These are phyloP conservation scores for Aspergillus nanangensis DNA, from an alignment of 495 filamentous ascomycete species.

Conservation along the genomic window DNA sequence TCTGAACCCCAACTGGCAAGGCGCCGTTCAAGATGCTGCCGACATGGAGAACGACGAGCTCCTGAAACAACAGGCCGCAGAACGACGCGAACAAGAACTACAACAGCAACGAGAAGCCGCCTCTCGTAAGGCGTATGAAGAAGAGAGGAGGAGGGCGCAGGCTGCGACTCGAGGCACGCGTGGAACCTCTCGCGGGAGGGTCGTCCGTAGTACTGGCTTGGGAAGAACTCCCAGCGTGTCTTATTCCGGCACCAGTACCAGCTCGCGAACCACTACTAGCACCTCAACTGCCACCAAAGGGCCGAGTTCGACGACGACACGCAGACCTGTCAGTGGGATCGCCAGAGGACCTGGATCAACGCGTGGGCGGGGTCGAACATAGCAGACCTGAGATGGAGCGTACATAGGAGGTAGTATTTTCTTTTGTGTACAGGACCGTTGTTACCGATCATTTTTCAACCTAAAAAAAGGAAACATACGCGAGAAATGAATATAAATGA, in stretches of 20 bases:
- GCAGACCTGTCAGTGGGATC: constrained; percentile 46
- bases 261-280: constrained; percentile 18
- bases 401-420: too few relatives aligned
- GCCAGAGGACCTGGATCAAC: constrained; percentile 41
- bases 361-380: constrained; percentile 35
- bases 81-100: constrained; percentile 69
- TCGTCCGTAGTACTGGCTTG: constrained; percentile 44
- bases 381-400: too few relatives aligned
- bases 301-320: constrained; percentile 33
- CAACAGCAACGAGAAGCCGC: constrained; percentile 71
- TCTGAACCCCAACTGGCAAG: constrained; percentile 84
- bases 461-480: constrained; percentile 5
- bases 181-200: constrained; percentile 38
- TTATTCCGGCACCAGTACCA: constrained; percentile 14
- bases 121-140: constrained; percentile 65
- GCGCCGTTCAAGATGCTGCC: constrained; percentile 74
- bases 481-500: constrained; percentile 17
- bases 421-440: too few relatives aligned
- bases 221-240: constrained; percentile 39
- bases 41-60: constrained; percentile 76
- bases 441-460: too few relatives aligned
- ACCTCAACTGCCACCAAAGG: constrained; percentile 26
- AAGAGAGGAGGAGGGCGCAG: constrained; percentile 50
- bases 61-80: constrained; percentile 64
- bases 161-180: constrained; percentile 47